phyloP scores from a whole-genome alignment of 805 yeast species.

The Diddensiella santjacobensis region DNA sequence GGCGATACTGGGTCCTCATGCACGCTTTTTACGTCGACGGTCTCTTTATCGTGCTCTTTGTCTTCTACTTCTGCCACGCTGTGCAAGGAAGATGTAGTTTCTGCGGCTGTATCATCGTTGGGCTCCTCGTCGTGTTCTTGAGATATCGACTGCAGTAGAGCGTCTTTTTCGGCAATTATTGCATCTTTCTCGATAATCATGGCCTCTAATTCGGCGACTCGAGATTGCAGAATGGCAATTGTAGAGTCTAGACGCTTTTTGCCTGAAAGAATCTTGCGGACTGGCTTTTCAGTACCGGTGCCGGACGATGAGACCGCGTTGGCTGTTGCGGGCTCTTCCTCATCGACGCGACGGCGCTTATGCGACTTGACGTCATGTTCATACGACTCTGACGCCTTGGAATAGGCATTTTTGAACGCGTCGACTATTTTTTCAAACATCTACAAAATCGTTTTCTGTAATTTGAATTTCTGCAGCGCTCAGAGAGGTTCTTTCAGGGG shows the following conservation, averaged over 20 bases:
- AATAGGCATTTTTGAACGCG: constrained; percentile 16
- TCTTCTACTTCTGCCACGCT: too few species aligned
- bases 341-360: constrained; percentile 10
- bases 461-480: too few species aligned
- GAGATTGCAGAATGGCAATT: constrained; percentile 2
- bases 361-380: constrained; percentile 12
- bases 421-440: constrained; percentile 15
- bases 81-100: constrained; percentile 5
- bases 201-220: constrained; percentile 8
- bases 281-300: not conserved
- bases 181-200: constrained; percentile 8
- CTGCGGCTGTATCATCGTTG: constrained; percentile 1
- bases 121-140: constrained; percentile 3
- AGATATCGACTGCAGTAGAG: not conserved
- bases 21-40: too few species aligned
- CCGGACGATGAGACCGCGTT: not conserved
- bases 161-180: not conserved
- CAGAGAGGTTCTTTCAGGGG: too few species aligned
- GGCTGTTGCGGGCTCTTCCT: constrained; percentile 7
- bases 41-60: too few species aligned
- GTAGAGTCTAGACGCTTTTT: constrained; percentile 2
- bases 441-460: too few species aligned
- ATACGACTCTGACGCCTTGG: constrained; percentile 20
- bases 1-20: not conserved
- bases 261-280: constrained; percentile 7